phyloP scores from a whole-genome alignment of 169 alveolate genomes.

The Cardiosporidium cionae region DNA sequence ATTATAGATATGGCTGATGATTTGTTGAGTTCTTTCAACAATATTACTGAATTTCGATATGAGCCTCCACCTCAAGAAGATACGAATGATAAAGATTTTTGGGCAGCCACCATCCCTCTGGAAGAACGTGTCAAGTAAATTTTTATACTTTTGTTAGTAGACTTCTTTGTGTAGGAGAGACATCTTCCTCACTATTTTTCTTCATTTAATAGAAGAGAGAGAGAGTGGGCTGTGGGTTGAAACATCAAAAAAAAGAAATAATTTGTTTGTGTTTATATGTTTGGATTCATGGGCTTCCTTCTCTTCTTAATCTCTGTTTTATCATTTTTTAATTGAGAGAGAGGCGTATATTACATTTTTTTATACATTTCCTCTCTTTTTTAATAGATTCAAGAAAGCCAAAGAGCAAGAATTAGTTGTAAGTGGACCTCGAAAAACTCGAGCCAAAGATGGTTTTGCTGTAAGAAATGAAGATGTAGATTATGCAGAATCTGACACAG shows the following conservation, averaged over 20 bases:
- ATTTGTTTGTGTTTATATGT: too few relatives aligned
- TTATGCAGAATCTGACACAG: neutral
- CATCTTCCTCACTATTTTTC: too few relatives aligned
- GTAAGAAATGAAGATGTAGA: slow-evolving; percentile 6
- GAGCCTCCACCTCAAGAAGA: slow-evolving; percentile 71
- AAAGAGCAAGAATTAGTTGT: slow-evolving; percentile 65
- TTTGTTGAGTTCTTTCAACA: slow-evolving; percentile 69
- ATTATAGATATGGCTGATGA: slow-evolving; percentile 74
- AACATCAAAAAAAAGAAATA: too few relatives aligned
- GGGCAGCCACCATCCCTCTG: slow-evolving; percentile 77
- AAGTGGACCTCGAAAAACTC: slow-evolving; percentile 74
- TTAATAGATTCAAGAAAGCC: slow-evolving; percentile 54
- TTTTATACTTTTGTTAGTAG: too few relatives aligned
- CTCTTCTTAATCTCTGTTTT: too few relatives aligned
- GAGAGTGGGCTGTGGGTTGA: too few relatives aligned
- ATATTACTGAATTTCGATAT: slow-evolving; percentile 77
- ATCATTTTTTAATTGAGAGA: too few relatives aligned
- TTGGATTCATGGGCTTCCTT: too few relatives aligned
- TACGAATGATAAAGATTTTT: slow-evolving; percentile 71
- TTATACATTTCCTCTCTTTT: too few relatives aligned
- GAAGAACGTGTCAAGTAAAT: slow-evolving; percentile 74
- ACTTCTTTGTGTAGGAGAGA: too few relatives aligned
- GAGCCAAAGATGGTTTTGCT: slow-evolving; percentile 42
- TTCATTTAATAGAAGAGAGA: too few relatives aligned
- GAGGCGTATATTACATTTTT: too few relatives aligned